Evolutionary conservation across 305 asterid genomes (phyloP).

Genomic region (Rubia balearica): DNA sequence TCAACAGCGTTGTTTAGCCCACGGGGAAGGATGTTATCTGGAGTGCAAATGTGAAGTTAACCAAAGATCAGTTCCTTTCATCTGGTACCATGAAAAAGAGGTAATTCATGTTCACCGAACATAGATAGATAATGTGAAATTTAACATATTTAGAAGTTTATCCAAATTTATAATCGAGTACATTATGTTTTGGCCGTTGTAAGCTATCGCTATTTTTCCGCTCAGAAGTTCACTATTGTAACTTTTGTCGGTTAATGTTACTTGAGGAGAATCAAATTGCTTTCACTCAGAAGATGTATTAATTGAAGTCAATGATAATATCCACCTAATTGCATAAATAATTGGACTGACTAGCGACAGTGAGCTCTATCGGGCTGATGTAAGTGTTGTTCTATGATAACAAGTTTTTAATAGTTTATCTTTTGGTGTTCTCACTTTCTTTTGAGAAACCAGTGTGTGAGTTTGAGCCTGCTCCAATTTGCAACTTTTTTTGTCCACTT

Average conservation of each 20-base stretch:
- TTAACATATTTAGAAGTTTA: background rate
- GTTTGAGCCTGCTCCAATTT: background rate
- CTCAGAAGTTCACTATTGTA: constrained; percentile 23
- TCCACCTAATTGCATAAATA: constrained; percentile 83
- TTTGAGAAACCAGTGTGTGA: background rate
- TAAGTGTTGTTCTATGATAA: constrained; percentile 56
- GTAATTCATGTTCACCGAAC: constrained; percentile 31
- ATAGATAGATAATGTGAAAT: background rate
- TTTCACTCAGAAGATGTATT: constrained; percentile 77
- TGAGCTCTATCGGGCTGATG: constrained; percentile 75
- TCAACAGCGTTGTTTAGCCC: constrained; percentile 74
- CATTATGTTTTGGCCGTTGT: background rate
- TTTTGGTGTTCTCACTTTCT: background rate
- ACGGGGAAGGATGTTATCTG: constrained; percentile 84
- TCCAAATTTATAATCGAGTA: background rate
- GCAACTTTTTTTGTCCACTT: background rate
- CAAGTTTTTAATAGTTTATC: background rate
- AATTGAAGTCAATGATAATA: constrained; percentile 85
- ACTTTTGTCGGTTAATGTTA: constrained; percentile 65
- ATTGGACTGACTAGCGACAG: constrained; percentile 81
- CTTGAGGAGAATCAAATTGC: constrained; percentile 95
- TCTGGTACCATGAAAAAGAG: constrained; percentile 98
- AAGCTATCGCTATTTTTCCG: constrained; percentile 3
- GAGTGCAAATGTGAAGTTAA: constrained; percentile 92
- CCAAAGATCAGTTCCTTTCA: constrained; percentile 96